phyloP scores from a whole-genome alignment of 1,139 yeast species.

The Kurtzmaniella natalensis region DNA sequence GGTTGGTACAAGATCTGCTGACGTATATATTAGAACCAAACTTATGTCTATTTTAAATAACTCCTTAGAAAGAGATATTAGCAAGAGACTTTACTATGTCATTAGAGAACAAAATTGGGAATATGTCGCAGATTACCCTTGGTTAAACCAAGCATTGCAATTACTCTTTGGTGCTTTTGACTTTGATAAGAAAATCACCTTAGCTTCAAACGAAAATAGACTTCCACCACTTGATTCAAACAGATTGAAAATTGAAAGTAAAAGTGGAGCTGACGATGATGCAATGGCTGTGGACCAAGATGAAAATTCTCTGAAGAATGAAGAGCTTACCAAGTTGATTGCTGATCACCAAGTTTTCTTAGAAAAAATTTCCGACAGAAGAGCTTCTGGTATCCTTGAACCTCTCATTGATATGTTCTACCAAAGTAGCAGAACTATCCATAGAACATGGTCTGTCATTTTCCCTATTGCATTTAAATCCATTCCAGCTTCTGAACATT shows the following conservation, averaged over 20 bases:
- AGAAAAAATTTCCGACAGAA: slow-evolving; percentile 35
- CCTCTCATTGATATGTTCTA: slow-evolving; percentile 83
- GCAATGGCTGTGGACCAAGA: slow-evolving; percentile 27
- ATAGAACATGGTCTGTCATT: slow-evolving; percentile 76
- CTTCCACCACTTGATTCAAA: slow-evolving; percentile 49
- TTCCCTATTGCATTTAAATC: slow-evolving; percentile 79
- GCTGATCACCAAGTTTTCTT: slow-evolving; percentile 51
- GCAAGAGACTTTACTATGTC: slow-evolving; percentile 78
- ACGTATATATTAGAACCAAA: slow-evolving; percentile 68
- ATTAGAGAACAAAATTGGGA: slow-evolving; percentile 97
- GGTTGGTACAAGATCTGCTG: slow-evolving; percentile 85
- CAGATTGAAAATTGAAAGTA: slow-evolving; percentile 28
- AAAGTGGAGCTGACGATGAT: slow-evolving; percentile 11
- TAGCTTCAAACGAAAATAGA: slow-evolving; percentile 47
- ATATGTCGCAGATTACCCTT: slow-evolving; percentile 82
- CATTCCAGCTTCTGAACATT: slow-evolving; percentile 72
- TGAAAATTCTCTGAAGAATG: slow-evolving; percentile 15
- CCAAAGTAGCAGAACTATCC: slow-evolving; percentile 74
- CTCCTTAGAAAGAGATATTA: slow-evolving; percentile 75
- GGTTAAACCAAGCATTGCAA: slow-evolving; percentile 94
- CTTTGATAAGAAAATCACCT: slow-evolving; percentile 38
- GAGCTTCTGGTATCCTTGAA: slow-evolving; percentile 55
- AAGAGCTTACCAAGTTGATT: slow-evolving; percentile 33
- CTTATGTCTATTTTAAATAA: slow-evolving; percentile 77
- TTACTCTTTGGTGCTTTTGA: slow-evolving; percentile 77